These are phyloP conservation scores for Alliaria petiolata DNA, from an alignment of 345 rosid species.

Conservation along the genomic window DNA sequence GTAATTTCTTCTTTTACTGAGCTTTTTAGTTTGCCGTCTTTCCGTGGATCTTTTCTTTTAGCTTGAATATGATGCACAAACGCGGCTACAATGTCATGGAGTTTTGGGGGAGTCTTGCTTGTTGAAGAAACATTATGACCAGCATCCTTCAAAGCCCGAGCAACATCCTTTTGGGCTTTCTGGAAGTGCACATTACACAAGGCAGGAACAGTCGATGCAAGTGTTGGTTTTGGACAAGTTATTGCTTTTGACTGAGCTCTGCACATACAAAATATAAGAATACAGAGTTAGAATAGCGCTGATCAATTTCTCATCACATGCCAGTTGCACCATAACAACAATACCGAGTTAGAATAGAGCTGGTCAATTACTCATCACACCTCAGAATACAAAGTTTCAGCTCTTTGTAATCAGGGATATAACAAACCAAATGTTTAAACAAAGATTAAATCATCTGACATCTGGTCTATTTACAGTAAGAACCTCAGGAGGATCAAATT, in stretches of 20 bases:
- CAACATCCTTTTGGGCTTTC: conserved; percentile 65
- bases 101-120: conserved; percentile 62
- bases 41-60: conserved; percentile 49
- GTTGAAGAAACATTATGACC: conserved; percentile 61
- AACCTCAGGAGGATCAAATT: neutral
- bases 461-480: neutral
- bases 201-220: conserved; percentile 56
- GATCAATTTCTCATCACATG: neutral
- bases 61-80: conserved; percentile 69
- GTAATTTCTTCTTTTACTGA: conserved; percentile 38
- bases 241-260: conserved; percentile 75
- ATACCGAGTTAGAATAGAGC: neutral
- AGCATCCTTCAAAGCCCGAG: conserved; percentile 66
- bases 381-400: neutral
- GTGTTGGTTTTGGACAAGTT: conserved; percentile 71
- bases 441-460: neutral
- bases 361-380: too few species aligned
- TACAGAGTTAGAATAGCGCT: neutral
- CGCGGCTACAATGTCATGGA: conserved; percentile 66
- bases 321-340: neutral
- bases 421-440: neutral
- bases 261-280: conserved; percentile 6
- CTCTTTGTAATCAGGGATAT: neutral
- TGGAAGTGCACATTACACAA: conserved; percentile 64
- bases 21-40: conserved; percentile 27